Percentiles rank a stretch among this genome's conserved stretches.
Conservation (phyloP, 148 eudicot species). For the Rhododendron griersonianum region DNA sequence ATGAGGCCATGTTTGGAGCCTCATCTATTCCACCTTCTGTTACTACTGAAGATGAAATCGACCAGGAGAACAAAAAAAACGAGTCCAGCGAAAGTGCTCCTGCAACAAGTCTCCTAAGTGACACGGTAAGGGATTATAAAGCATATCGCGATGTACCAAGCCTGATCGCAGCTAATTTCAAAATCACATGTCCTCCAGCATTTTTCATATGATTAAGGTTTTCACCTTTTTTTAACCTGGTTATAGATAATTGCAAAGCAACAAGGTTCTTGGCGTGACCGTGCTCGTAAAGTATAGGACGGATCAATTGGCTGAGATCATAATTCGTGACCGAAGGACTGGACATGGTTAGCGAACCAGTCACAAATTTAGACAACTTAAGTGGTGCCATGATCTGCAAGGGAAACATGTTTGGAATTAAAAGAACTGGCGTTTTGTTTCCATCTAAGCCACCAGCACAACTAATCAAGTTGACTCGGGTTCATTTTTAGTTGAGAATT, state of each 20-base stretch:
- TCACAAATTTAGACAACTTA: background rate
- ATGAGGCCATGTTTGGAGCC: slow-evolving; percentile 90
- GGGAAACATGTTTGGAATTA: background rate
- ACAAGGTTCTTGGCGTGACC: slow-evolving; percentile 93
- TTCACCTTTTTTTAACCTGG: background rate
- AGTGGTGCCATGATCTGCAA: background rate
- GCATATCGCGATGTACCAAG: background rate
- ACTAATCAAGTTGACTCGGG: background rate
- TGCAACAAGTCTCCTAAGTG: slow-evolving; percentile 53
- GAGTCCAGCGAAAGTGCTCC: slow-evolving; percentile 24
- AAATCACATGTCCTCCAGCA: background rate
- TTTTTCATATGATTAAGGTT: background rate
- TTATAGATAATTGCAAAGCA: slow-evolving; percentile 61
- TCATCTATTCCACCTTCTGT: slow-evolving; percentile 36
- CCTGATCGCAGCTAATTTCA: background rate
- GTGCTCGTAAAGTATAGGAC: slow-evolving; percentile 51
- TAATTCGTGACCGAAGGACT: background rate
- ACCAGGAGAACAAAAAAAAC: slow-evolving; percentile 22
- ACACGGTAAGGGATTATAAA: slow-evolving; percentile 41
- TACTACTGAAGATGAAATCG: slow-evolving; percentile 37
- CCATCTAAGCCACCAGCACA: background rate
- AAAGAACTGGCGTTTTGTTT: background rate
- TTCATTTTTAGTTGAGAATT: background rate
- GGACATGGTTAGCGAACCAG: background rate
- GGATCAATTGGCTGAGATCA: background rate